Evolutionary conservation across 768 basidiomycete species (phyloP).

Genomic region (Hemileccinum rubropunctum): DNA sequence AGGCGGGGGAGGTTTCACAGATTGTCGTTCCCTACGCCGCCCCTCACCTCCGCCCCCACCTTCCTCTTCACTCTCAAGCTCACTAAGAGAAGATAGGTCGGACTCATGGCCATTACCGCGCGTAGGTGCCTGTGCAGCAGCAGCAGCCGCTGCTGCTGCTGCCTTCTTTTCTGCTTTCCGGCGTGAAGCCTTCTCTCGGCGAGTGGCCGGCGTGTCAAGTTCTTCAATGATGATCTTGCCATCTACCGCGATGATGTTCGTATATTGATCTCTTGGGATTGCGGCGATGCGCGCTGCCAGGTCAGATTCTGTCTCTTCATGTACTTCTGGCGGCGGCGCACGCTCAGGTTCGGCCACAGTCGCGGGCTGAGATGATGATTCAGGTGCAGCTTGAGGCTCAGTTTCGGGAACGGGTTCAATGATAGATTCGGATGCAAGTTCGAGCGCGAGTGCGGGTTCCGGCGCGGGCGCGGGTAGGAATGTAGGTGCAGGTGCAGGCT

Average conservation of each 20-base stretch:
- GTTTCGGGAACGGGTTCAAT: neutral
- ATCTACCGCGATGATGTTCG: slow-evolving; percentile 33
- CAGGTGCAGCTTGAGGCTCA: neutral
- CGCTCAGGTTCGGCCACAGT: neutral
- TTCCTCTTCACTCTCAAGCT: slow-evolving; percentile 35
- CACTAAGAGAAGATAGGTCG: slow-evolving; percentile 46
- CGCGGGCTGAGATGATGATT: neutral
- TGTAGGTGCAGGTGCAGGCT: neutral
- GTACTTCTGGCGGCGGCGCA: neutral
- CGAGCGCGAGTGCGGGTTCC: neutral
- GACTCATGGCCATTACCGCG: slow-evolving; percentile 31
- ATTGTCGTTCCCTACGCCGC: slow-evolving; percentile 7
- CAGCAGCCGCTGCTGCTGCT: slow-evolving; percentile 23
- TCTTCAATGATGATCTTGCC: slow-evolving; percentile 66
- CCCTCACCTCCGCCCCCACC: slow-evolving; percentile 8
- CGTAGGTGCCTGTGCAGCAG: slow-evolving; percentile 2
- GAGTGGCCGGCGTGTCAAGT: slow-evolving; percentile 67
- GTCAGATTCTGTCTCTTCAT: slow-evolving; percentile 11
- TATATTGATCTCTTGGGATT: slow-evolving; percentile 29
- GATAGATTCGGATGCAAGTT: neutral
- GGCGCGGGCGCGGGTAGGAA: neutral
- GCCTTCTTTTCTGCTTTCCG: slow-evolving; percentile 41
- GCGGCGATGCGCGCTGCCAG: slow-evolving; percentile 28
- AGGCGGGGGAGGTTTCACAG: neutral
- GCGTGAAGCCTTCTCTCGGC: slow-evolving; percentile 53